Conservation (phyloP, 495 filamentous ascomycete genomes). For the Trichoderma asperelloides region DNA sequence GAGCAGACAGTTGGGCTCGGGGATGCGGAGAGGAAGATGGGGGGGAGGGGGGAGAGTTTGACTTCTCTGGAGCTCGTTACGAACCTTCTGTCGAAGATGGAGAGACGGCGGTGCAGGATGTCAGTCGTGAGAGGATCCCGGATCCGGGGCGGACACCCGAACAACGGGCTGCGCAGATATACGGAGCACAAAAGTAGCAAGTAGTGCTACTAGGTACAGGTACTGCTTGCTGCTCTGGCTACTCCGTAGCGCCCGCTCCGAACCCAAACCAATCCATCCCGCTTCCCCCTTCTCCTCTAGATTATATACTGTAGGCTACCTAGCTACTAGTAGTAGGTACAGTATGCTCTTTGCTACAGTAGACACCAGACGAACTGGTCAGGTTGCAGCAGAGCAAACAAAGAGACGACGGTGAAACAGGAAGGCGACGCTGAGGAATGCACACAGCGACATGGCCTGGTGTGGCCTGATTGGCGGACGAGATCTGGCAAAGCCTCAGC, state of each 20-base stretch:
- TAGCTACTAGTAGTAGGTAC: background rate
- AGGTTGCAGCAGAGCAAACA: background rate
- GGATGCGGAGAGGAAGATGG: background rate
- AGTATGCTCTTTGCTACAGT: background rate
- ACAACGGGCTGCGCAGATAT: background rate
- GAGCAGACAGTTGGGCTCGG: background rate
- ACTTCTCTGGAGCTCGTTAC: background rate
- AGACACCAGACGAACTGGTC: background rate
- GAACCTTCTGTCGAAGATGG: background rate
- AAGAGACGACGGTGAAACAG: background rate
- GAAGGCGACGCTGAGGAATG: background rate
- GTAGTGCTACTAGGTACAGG: no score
- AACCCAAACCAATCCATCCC: background rate
- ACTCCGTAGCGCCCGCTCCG: background rate
- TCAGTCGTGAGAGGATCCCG: background rate
- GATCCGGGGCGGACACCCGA: constrained; percentile 7
- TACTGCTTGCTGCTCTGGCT: background rate
- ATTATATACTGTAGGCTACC: background rate
- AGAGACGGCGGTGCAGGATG: background rate
- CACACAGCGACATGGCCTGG: background rate
- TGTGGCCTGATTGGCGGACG: background rate
- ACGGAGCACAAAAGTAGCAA: background rate
- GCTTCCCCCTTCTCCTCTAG: background rate
- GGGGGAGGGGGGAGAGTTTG: background rate
- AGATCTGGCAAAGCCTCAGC: background rate